These are phyloP conservation scores for Kazachstania viticola DNA, from an alignment of 805 yeast species.

Conservation along the genomic window DNA sequence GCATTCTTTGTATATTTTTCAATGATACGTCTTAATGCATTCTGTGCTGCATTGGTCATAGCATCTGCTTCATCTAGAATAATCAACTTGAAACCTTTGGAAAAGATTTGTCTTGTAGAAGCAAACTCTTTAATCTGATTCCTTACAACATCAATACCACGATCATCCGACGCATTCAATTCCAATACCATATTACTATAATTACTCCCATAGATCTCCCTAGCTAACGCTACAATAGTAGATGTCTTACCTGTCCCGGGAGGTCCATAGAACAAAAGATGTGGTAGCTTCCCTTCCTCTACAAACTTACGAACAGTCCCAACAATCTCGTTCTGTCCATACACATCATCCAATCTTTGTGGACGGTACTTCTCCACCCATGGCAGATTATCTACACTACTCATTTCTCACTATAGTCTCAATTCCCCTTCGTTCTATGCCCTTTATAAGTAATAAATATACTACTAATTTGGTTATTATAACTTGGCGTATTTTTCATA, in stretches of 20 bases:
- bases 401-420: too few relatives aligned
- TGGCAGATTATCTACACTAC: too few relatives aligned
- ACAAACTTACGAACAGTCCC: slow-evolving; percentile 78
- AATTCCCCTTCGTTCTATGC: too few relatives aligned
- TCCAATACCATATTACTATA: slow-evolving; percentile 87
- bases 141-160: slow-evolving; percentile 97
- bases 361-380: slow-evolving; percentile 98
- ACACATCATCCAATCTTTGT: slow-evolving; percentile 65
- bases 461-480: too few relatives aligned
- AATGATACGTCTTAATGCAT: slow-evolving; percentile 66
- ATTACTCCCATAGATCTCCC: slow-evolving; percentile 73
- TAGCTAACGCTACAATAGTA: slow-evolving; percentile 76
- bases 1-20: slow-evolving; percentile 91
- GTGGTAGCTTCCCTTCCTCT: slow-evolving; percentile 75
- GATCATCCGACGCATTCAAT: slow-evolving; percentile 91
- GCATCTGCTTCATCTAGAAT: slow-evolving; percentile 95
- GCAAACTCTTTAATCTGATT: slow-evolving; percentile 96
- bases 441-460: too few relatives aligned
- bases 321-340: slow-evolving; percentile 84
- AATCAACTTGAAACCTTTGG: slow-evolving; percentile 73
- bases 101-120: slow-evolving; percentile 85
- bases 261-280: slow-evolving; percentile 86
- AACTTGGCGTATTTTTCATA: too few relatives aligned
- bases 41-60: slow-evolving; percentile 82
- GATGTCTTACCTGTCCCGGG: slow-evolving; percentile 94